These are phyloP conservation scores for Salix koriyanagi DNA, from an alignment of 345 rosid species.

Conservation along the genomic window DNA sequence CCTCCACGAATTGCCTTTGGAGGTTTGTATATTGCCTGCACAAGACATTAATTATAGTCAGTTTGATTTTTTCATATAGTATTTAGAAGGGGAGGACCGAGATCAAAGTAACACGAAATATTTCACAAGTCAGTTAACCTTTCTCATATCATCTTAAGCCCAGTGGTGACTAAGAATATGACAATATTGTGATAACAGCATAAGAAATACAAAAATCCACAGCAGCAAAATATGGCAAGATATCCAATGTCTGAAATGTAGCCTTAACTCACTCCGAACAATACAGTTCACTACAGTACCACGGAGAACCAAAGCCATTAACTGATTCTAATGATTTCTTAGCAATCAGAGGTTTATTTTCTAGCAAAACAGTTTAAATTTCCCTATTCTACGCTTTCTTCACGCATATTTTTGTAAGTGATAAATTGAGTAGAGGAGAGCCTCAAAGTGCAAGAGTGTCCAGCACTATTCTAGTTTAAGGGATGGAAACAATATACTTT, in stretches of 20 bases:
- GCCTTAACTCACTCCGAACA: no score
- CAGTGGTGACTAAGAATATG: not conserved
- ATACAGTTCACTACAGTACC: no score
- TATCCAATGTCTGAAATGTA: no score
- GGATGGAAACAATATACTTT: not conserved
- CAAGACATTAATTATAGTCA: constrained; percentile 11
- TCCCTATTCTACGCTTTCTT: no score
- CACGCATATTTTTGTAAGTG: not conserved
- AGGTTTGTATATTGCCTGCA: constrained; percentile 72
- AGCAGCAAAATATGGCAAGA: no score
- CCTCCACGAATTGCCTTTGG: constrained; percentile 95
- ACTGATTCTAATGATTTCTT: not conserved
- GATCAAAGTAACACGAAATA: not conserved
- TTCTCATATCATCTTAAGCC: no score
- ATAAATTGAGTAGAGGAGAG: not conserved
- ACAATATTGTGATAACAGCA: not conserved
- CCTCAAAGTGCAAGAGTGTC: not conserved
- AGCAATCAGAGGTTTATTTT: not conserved
- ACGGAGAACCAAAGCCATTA: no score
- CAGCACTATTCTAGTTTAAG: not conserved
- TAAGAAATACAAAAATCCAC: no score
- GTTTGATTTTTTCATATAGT: not conserved
- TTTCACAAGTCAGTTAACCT: no score
- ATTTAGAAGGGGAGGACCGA: not conserved
- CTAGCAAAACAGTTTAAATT: not conserved